These are phyloP conservation scores for Quercus lobata DNA, from an alignment of 331 rosid genomes.

Conservation along the genomic window DNA sequence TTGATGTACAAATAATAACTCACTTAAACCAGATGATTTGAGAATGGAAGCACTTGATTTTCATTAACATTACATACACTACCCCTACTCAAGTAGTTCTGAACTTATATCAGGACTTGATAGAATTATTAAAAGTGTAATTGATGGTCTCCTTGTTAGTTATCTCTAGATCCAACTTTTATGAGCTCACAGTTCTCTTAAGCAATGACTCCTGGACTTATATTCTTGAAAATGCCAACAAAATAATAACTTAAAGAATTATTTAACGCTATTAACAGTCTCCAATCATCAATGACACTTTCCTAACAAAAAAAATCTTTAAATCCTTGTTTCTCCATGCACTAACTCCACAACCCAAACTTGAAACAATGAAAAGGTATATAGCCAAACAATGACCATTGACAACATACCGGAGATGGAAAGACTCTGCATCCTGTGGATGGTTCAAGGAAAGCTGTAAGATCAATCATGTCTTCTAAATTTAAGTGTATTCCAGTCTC, in stretches of 20 bases:
- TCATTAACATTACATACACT: neutral
- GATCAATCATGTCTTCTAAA: constrained; percentile 72
- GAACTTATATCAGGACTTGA: neutral
- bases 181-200: neutral
- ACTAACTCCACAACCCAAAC: neutral
- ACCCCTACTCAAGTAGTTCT: neutral
- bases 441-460: constrained; percentile 73
- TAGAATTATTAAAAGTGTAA: neutral
- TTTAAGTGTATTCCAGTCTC: constrained; percentile 75
- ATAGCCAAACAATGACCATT: neutral
- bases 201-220: neutral
- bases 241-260: neutral
- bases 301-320: neutral
- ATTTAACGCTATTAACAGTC: neutral
- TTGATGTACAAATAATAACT: neutral
- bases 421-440: constrained; percentile 70
- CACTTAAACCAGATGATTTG: neutral
- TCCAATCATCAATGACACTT: neutral
- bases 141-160: neutral
- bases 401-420: constrained; percentile 64
- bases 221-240: neutral
- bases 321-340: neutral
- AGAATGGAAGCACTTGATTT: neutral
- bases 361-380: neutral
- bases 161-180: neutral